A percentile compares a stretch with the other conserved stretches of the same genome.
phyloP scores from a whole-genome alignment of 2,329 filamentous ascomycete genomes.

The Truncatella angustata region DNA sequence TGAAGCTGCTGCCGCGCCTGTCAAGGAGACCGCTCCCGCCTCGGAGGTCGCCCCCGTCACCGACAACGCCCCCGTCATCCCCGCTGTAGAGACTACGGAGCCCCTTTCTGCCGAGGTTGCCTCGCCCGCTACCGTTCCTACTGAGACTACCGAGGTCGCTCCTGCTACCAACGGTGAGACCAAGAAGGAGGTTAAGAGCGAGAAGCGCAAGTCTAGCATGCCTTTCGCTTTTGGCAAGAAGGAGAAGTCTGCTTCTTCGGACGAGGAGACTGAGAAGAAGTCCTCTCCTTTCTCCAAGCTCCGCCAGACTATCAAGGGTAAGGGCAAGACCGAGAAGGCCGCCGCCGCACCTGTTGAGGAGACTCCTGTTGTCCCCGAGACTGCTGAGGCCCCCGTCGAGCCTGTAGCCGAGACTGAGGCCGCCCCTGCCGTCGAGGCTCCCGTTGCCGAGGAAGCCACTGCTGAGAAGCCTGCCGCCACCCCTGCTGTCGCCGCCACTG shows the following conservation, averaged over 20 bases:
- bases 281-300: slow-evolving; percentile 60
- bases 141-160: slow-evolving; percentile 45
- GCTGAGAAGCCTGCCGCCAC: slow-evolving; percentile 24
- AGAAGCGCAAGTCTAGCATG: slow-evolving; percentile 80
- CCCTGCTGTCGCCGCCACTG: slow-evolving; percentile 27
- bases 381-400: slow-evolving; percentile 10
- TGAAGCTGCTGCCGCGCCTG: slow-evolving; percentile 38
- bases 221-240: slow-evolving; percentile 79
- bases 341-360: slow-evolving; percentile 19
- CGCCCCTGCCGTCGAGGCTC: slow-evolving; percentile 20
- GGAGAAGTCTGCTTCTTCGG: slow-evolving; percentile 56
- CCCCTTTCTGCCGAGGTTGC: slow-evolving; percentile 55
- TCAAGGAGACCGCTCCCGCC: slow-evolving; percentile 41
- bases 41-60: slow-evolving; percentile 33
- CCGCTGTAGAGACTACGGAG: slow-evolving; percentile 55
- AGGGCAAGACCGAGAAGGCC: slow-evolving; percentile 26
- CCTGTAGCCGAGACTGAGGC: slow-evolving; percentile 17
- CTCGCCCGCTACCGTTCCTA: slow-evolving; percentile 43
- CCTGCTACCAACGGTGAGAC: slow-evolving; percentile 51
- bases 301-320: slow-evolving; percentile 33
- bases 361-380: slow-evolving; percentile 21
- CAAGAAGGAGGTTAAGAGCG: slow-evolving; percentile 64
- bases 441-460: slow-evolving; percentile 15
- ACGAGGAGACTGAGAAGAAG: slow-evolving; percentile 61
- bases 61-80: slow-evolving; percentile 57